phyloP scores from a whole-genome alignment of 163 green algal genomes.

The Smithsoniella earleae region DNA sequence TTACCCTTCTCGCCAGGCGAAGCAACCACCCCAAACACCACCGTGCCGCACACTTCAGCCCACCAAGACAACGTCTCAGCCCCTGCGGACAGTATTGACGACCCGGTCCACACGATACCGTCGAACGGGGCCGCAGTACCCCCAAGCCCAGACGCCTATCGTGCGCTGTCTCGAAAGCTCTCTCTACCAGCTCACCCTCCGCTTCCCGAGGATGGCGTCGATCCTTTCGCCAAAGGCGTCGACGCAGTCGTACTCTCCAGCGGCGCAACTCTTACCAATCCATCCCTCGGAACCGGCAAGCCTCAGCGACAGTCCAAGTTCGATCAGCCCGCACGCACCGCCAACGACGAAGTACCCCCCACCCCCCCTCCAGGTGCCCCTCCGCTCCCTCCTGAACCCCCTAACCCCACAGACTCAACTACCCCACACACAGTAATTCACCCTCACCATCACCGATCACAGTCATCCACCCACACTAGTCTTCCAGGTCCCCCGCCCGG shows the following conservation, averaged over 20 bases:
- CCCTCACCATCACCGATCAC: neutral
- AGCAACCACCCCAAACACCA: neutral
- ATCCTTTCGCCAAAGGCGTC: neutral
- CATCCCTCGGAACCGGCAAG: neutral
- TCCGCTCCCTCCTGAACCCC: neutral
- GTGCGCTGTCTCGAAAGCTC: too few relatives aligned
- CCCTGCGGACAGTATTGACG: too few relatives aligned
- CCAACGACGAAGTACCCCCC: too few relatives aligned
- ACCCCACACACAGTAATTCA: neutral
- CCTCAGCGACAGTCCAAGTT: slow-evolving; percentile 12
- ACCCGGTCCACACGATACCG: too few relatives aligned
- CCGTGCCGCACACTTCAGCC: neutral
- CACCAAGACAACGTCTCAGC: neutral
- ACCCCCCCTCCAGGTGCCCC: neutral
- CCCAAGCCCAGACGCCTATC: too few relatives aligned
- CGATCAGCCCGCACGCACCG: slow-evolving; percentile 5
- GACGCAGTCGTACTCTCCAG: slow-evolving; percentile 20
- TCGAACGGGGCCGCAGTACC: neutral
- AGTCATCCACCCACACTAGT: neutral
- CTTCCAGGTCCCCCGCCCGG: neutral
- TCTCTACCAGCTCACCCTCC: too few relatives aligned
- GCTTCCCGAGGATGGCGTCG: slow-evolving; percentile 1
- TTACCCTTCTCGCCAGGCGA: neutral
- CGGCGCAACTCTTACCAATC: slow-evolving; percentile 12
- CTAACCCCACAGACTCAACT: neutral